A percentile compares a stretch with the other conserved stretches of the same genome.
Conservation (phyloP, 148 eudicot species). For the Chenopodium suecicum region DNA sequence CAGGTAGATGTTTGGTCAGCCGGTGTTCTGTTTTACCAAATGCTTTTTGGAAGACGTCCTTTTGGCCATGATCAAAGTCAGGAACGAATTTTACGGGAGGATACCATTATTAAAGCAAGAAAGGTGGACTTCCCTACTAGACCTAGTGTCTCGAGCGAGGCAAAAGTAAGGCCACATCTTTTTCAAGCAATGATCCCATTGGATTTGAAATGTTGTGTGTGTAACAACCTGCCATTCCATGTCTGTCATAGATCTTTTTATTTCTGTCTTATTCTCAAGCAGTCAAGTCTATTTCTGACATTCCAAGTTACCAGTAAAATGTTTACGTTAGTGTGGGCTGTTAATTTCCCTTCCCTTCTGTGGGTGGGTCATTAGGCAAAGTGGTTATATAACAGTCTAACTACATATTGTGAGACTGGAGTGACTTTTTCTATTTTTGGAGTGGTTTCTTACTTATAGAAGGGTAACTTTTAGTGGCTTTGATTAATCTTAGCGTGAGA, state of each 20-base stretch:
- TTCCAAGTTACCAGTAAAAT: not conserved
- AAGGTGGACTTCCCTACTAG: conserved; percentile 96
- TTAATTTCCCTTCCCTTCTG: not conserved
- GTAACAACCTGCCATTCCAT: not conserved
- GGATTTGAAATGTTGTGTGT: not conserved
- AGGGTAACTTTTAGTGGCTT: not conserved
- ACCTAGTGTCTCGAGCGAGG: conserved; percentile 88
- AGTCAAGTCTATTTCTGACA: not conserved
- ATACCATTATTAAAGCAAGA: conserved; percentile 93
- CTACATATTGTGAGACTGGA: not conserved
- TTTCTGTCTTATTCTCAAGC: not conserved
- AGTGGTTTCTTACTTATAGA: not conserved
- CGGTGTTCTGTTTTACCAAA: conserved; percentile 93
- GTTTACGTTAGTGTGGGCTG: not conserved
- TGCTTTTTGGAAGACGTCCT: conserved; percentile 96
- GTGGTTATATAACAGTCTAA: too few relatives aligned
- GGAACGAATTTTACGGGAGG: conserved; percentile 95
- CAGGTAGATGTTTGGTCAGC: conserved; percentile 99
- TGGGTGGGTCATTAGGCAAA: not conserved
- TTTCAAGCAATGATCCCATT: not conserved
- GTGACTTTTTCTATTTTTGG: not conserved
- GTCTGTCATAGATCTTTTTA: not conserved
- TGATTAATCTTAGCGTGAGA: not conserved
- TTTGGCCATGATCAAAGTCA: conserved; percentile 97
- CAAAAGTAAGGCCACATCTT: conserved; percentile 51